Base-by-base conservation (phyloP, 345 rosid species). In the Carallia pectinifolia region DNA sequence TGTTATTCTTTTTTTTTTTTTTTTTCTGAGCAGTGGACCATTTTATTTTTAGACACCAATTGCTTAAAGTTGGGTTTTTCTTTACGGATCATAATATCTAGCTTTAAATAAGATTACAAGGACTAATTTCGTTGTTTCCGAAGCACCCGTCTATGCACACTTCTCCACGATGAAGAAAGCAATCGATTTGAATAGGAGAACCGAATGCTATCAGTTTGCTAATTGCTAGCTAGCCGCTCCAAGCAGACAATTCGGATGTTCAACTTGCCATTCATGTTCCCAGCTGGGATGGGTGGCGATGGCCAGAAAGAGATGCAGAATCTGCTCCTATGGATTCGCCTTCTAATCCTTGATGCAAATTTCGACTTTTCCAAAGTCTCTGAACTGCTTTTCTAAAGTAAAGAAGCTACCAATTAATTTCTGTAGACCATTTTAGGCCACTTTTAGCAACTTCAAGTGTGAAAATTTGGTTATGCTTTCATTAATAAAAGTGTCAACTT, bases 181-280 rank as follows among this genome's bases (percentile, higher is more conserved):
- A 65, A 30, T 64, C 55, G 0, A 34, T n/a, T n/a, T 9, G 48
- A 23, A n/a, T 23, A 27, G 4, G 5, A 5, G n/a, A 10, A 31
- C 56, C 18, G 30, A 44, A 2, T 12, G 50, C 50, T 2, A 3
- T 44, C 16, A 44, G 50, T 10, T 12, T 12, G 48, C 15, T 44
- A 10, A 10, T 44, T 10, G 16, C 17, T 44, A 40, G 15, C 36
- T 6, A 23, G 62, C 36, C 38, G 62, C 71, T 5, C 3, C 58
- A 44, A 61, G 66, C 50, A 36, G 52, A 61, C 60, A 69, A 31
- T 48, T 60, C 61, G 73, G 50, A 69, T 61, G n/a, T 34, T 48
- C 64, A 40, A 58, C n/a, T 27, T 44, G 50, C 16, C 50, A 44
- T 16, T 1, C 18, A 4, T n/a, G 37, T 61, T 66, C 36, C 47